Conservation (phyloP, 2,329 filamentous ascomycete species). For the Juglanconis sp. region DNA sequence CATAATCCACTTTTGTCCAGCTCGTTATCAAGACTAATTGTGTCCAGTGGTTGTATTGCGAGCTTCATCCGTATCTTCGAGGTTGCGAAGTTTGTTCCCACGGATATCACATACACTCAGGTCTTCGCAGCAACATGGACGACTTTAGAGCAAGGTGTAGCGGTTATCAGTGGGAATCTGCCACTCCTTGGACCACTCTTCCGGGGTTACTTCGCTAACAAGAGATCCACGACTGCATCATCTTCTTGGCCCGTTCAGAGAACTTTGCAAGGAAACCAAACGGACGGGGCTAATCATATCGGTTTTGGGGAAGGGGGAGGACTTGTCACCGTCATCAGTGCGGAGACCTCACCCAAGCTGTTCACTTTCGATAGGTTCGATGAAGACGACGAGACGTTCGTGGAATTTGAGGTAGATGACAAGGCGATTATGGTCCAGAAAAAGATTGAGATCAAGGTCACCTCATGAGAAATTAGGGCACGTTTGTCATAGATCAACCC, state of each 20-base stretch:
- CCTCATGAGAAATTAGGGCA: no score
- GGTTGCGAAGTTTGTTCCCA: conserved; percentile 11
- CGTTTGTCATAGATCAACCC: no score
- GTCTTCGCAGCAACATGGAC: conserved; percentile 19
- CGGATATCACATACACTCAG: conserved; percentile 16
- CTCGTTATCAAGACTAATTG: no score
- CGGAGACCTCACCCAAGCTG: neutral
- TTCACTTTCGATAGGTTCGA: conserved; percentile 5
- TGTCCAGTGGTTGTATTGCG: conserved; percentile 10
- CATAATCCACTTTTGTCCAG: no score
- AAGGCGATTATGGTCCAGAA: conserved; percentile 13
- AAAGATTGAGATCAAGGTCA: conserved; percentile 2
- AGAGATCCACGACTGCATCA: neutral
- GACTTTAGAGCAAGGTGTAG: conserved; percentile 12
- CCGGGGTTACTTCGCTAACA: conserved; percentile 13
- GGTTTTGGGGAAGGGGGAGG: neutral
- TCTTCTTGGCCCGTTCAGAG: neutral
- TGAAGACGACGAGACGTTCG: conserved; percentile 4
- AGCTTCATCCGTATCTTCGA: conserved; percentile 9
- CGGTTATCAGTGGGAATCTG: conserved; percentile 14
- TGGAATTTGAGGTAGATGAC: conserved; percentile 3
- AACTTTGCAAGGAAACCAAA: neutral
- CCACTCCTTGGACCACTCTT: conserved; percentile 12
- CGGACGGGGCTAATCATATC: neutral
- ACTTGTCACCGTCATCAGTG: neutral